Conservation (phyloP, 495 filamentous ascomycete genomes). For the Peziza echinospora region DNA sequence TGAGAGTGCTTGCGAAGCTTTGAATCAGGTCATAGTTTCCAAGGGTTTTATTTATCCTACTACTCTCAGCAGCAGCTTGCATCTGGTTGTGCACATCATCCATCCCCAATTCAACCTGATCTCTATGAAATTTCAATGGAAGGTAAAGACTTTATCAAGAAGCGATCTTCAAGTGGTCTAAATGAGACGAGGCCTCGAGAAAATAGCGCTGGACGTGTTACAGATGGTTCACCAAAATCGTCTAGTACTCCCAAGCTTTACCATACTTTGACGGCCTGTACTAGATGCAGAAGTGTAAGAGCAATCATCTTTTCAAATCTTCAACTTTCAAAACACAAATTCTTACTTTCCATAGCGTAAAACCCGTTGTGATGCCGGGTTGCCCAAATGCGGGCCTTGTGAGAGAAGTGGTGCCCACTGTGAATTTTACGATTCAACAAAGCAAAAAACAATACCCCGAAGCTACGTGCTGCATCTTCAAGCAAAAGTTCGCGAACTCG, state of each 20-base stretch:
- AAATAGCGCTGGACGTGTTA: not conserved
- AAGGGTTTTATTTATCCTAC: no score
- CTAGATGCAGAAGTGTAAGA: constrained; percentile 62
- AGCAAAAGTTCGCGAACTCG: constrained; percentile 53
- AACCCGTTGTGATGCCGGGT: constrained; percentile 75
- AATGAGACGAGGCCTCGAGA: no score
- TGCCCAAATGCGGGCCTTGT: constrained; percentile 81
- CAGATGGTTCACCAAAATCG: not conserved
- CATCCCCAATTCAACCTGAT: no score
- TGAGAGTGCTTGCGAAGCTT: no score
- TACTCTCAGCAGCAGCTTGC: no score
- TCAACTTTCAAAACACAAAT: no score
- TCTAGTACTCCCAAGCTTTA: constrained; percentile 37
- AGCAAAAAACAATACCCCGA: constrained; percentile 53
- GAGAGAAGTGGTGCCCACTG: constrained; percentile 71
- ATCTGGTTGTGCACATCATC: no score
- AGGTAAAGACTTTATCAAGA: not conserved
- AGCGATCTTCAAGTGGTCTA: no score
- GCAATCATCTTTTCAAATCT: constrained; percentile 3
- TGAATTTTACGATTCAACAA: constrained; percentile 79
- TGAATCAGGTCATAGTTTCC: no score
- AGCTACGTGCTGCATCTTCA: constrained; percentile 76
- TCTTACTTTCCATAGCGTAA: constrained; percentile 42
- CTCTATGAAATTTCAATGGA: not conserved
- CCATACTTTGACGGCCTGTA: constrained; percentile 73